Percentiles rank a stretch among this genome's conserved stretches.
phyloP scores from a whole-genome alignment of 2,329 filamentous ascomycete species.

The Alternaria rosae region DNA sequence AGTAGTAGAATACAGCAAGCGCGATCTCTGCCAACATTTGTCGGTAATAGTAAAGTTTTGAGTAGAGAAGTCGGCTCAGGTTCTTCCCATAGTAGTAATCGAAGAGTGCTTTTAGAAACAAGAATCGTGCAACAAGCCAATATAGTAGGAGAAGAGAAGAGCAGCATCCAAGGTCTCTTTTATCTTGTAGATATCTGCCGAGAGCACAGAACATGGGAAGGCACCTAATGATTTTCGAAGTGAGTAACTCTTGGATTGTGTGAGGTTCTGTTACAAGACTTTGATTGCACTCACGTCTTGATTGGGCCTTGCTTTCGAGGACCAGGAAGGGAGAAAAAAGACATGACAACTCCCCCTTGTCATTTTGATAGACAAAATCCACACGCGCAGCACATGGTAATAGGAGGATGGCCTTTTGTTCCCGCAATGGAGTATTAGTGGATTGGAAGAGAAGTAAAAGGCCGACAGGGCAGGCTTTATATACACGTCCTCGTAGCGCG shows the following conservation, averaged over 20 bases:
- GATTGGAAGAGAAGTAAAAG: neutral
- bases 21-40: neutral
- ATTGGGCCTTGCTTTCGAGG: too few species aligned
- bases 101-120: too few species aligned
- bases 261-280: neutral
- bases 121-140: too few species aligned
- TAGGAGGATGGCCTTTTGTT: too few species aligned
- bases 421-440: neutral
- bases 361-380: neutral
- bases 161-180: too few species aligned
- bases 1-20: neutral
- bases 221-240: neutral
- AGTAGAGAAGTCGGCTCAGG: neutral
- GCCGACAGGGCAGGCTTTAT: neutral
- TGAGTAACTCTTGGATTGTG: neutral
- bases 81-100: too few species aligned
- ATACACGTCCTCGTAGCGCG: neutral
- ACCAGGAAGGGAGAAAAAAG: neutral
- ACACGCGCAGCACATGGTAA: neutral
- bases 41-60: neutral
- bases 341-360: neutral
- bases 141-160: too few species aligned
- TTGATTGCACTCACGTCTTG: neutral
- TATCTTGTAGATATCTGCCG: neutral
- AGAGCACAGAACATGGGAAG: neutral